These are phyloP conservation scores for Chlorella sp. DNA, from an alignment of 139 green algal genomes.

Conservation along the genomic window DNA sequence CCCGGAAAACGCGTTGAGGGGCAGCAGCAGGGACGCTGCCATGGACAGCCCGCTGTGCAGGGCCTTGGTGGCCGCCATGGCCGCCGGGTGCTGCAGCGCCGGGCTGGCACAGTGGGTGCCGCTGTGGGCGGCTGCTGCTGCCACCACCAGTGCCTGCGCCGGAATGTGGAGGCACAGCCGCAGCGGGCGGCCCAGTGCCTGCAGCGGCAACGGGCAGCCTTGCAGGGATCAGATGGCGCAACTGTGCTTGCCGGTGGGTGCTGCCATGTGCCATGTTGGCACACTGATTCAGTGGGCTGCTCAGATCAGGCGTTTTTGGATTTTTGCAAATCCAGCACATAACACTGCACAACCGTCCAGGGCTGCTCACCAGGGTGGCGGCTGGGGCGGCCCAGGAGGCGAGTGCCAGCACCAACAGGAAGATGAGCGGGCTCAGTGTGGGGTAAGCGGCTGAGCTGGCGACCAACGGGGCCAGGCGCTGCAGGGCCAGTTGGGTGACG, in stretches of 20 bases:
- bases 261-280: not conserved
- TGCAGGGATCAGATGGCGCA: not conserved
- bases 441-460: not conserved
- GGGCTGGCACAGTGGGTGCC: not conserved
- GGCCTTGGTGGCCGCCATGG: not conserved
- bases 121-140: not conserved
- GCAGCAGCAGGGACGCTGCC: not conserved
- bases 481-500: not conserved
- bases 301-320: too few relatives aligned
- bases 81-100: not conserved
- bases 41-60: not conserved
- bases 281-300: too few relatives aligned
- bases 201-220: not conserved
- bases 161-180: not conserved
- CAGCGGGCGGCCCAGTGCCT: conserved; percentile 3
- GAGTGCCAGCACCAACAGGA: not conserved
- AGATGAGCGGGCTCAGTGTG: not conserved
- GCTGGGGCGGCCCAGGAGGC: not conserved
- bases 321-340: not conserved
- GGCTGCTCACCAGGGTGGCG: not conserved
- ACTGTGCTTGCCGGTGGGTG: too few relatives aligned
- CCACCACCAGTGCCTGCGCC: not conserved
- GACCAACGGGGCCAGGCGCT: not conserved
- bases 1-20: not conserved
- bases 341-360: not conserved